Evolutionary conservation across 352 stramenopile species (phyloP), one percentile per base, ranked within the genome.

Genomic region (Lagenidium giganteum): DNA sequence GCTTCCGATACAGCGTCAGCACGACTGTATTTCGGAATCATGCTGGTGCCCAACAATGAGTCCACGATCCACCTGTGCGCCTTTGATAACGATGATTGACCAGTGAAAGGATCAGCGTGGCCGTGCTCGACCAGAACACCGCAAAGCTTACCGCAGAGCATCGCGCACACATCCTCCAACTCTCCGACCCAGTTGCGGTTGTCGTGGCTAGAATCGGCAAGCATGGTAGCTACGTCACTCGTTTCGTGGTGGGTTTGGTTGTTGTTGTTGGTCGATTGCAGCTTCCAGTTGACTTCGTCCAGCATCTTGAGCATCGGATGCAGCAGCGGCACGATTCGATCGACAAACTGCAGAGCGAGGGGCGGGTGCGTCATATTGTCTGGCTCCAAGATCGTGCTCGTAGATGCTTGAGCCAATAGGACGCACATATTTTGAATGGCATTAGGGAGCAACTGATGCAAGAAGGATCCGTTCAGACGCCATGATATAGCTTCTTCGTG

Each of bases 231-330:
- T 20, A 5, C 17, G 37, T 59, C 43, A 9, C 18, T 22, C 17
- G 22, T 28, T 1, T 62, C 49, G n/a, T 73, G 37, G 0, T 46
- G 30, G 1, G 24, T 32, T 55, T 76, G 68, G 27, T 81, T 77
- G 16, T 47, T 49, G 4, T 35, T 7, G 3, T 24, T 33, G 5
- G 29, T 13, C 18, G 16, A 25, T 42, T 64, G 55, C 51, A 70
- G 67, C 38, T 81, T 81, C 64, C 70, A 83, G 32, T 66, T 75
- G 21, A 83, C 54, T 66, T 83, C 70, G 40, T 81, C 70, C 8
- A 83, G 39, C 34, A 81, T 57, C 47, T 83, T 79, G 18, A 81
- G 38, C 52, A 83, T 83, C 13, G 52, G 45, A 20, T 63, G 36
- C 1, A 79, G 28, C 18, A 64, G 53, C 3, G 70, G 70, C 23